These are phyloP conservation scores for Umbelopsis isabellina DNA, from an alignment of 192 early-diverging fungal genomes.

Conservation along the genomic window DNA sequence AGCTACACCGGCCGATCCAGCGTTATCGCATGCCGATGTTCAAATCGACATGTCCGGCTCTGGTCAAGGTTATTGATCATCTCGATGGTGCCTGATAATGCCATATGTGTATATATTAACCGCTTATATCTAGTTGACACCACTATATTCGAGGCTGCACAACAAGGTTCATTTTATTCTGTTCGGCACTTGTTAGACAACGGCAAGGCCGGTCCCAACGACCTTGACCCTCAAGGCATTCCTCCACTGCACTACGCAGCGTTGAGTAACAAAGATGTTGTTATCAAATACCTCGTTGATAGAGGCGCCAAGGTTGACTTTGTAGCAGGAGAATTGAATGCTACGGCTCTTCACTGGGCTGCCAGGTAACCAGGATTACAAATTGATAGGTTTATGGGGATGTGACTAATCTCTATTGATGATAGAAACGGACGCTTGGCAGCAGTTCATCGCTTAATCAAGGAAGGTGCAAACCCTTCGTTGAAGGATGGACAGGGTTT, in stretches of 20 bases:
- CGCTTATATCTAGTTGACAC: background rate
- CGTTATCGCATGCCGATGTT: background rate
- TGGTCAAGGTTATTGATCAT: background rate
- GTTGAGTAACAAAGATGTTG: slow-evolving; percentile 68
- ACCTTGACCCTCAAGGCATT: slow-evolving; percentile 68
- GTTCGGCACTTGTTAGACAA: slow-evolving; percentile 61
- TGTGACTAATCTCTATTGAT: background rate
- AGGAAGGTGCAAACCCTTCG: slow-evolving; percentile 76
- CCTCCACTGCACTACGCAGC: slow-evolving; percentile 89
- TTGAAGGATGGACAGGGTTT: slow-evolving; percentile 85
- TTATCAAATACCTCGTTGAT: slow-evolving; percentile 81
- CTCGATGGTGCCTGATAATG: background rate
- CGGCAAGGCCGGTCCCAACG: slow-evolving; percentile 51
- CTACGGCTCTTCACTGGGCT: slow-evolving; percentile 95
- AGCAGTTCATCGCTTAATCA: slow-evolving; percentile 72
- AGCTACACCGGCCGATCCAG: background rate
- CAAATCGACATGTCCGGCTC: background rate
- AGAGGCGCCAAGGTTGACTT: slow-evolving; percentile 76
- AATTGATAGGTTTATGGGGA: background rate
- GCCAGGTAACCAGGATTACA: slow-evolving; percentile 52
- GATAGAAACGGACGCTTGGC: slow-evolving; percentile 72
- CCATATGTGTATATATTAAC: background rate
- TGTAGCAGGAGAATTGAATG: slow-evolving; percentile 73
- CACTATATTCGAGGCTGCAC: slow-evolving; percentile 72
- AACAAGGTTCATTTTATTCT: slow-evolving; percentile 64